phyloP scores from a whole-genome alignment of 2,329 filamentous ascomycete species.

The Rachicladosporium sp. region DNA sequence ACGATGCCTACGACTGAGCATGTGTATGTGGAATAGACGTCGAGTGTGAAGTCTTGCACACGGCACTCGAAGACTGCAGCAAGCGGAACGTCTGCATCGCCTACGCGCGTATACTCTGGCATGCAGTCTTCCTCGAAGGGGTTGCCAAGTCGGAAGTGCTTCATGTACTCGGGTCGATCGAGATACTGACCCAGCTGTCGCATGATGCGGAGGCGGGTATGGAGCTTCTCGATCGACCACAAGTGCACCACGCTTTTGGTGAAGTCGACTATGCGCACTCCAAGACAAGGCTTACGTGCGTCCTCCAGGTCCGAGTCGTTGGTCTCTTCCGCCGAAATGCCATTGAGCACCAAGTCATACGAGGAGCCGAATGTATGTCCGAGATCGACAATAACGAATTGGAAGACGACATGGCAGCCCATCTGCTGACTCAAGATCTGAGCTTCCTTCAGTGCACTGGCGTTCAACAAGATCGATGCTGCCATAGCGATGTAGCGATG shows the following conservation, averaged over 20 bases:
- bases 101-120: conserved; percentile 82
- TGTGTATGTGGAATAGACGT: conserved; percentile 86
- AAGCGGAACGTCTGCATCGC: conserved; percentile 84
- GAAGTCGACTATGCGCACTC: conserved; percentile 82
- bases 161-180: conserved; percentile 85
- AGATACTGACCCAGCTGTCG: conserved; percentile 94
- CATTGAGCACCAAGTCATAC: conserved; percentile 92
- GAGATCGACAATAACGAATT: conserved; percentile 81
- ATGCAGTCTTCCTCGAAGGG: conserved; percentile 86
- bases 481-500: conserved; percentile 89
- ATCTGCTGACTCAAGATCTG: conserved; percentile 97
- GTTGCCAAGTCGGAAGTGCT: conserved; percentile 84
- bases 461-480: conserved; percentile 78
- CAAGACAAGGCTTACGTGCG: conserved; percentile 78
- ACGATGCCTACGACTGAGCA: conserved; percentile 83
- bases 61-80: conserved; percentile 87
- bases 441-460: conserved; percentile 80
- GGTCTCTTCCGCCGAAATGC: conserved; percentile 76
- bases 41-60: conserved; percentile 85
- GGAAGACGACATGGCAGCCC: conserved; percentile 83
- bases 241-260: conserved; percentile 73
- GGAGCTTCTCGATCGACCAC: conserved; percentile 89
- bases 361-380: conserved; percentile 85
- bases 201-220: conserved; percentile 80
- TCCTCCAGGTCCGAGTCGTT: conserved; percentile 56